Conservation (phyloP, 345 rosid species). For the Kandelia obovata region DNA sequence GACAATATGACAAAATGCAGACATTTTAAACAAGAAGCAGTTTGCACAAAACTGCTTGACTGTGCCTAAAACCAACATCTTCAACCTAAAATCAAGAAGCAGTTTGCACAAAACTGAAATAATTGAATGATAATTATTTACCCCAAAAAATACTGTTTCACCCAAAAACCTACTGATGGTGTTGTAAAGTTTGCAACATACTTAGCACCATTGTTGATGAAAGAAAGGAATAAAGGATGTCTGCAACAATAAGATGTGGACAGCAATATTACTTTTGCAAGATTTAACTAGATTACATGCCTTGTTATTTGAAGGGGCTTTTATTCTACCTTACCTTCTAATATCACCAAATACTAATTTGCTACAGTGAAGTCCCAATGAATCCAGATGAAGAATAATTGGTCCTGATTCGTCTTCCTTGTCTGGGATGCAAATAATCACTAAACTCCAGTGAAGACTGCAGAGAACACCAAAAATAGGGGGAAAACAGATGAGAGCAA, state of each 20-base stretch:
- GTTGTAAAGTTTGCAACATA: too few species aligned
- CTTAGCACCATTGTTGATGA: too few species aligned
- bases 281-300: not conserved
- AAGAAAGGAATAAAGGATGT: too few species aligned
- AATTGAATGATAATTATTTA: too few species aligned
- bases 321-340: constrained; percentile 54
- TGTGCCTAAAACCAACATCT: not conserved
- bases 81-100: too few species aligned
- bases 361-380: constrained; percentile 70
- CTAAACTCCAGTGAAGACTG: constrained; percentile 96
- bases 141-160: too few species aligned
- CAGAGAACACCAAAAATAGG: constrained; percentile 19
- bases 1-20: not conserved
- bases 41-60: not conserved
- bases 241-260: too few species aligned
- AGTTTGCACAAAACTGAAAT: too few species aligned
- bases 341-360: constrained; percentile 55
- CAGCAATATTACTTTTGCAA: too few species aligned
- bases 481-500: constrained; percentile 7
- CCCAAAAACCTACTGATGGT: too few species aligned
- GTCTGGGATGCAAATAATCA: constrained; percentile 81
- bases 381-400: constrained; percentile 84
- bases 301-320: constrained; percentile 5
- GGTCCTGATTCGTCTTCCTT: constrained; percentile 75
- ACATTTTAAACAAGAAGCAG: not conserved